phyloP scores from a whole-genome alignment of 768 basidiomycete species.

The Lyophyllum atratum region DNA sequence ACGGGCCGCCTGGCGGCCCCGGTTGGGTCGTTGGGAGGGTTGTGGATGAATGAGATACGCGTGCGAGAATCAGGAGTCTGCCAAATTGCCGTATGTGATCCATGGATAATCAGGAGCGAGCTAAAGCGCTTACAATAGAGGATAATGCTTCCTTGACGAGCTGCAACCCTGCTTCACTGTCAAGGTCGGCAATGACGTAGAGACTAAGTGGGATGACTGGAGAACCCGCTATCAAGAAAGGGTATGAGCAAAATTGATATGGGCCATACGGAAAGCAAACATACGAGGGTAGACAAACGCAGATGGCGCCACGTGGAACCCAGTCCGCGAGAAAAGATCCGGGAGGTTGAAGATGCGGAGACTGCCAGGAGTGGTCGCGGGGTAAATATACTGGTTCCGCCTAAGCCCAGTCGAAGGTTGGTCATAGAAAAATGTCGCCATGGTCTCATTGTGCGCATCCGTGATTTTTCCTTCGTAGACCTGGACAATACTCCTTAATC shows the following conservation, averaged over 20 bases:
- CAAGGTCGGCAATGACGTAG: constrained; percentile 79
- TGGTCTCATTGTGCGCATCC: constrained; percentile 49
- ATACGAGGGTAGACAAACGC: constrained; percentile 69
- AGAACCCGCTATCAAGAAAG: constrained; percentile 25
- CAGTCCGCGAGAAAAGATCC: constrained; percentile 49
- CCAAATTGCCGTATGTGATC: background rate
- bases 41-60: constrained; percentile 80
- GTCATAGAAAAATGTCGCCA: constrained; percentile 87
- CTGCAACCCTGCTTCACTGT: constrained; percentile 56
- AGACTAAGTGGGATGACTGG: constrained; percentile 45
- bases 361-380: constrained; percentile 43
- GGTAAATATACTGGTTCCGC: constrained; percentile 78
- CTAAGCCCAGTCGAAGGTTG: constrained; percentile 69
- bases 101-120: constrained; percentile 7
- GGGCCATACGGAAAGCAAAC: constrained; percentile 13
- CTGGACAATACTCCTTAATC: constrained; percentile 31
- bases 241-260: background rate
- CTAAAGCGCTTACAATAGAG: constrained; percentile 54
- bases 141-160: constrained; percentile 65
- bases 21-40: constrained; percentile 41
- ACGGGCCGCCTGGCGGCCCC: constrained; percentile 21
- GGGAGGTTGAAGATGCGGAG: constrained; percentile 58
- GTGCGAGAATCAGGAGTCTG: constrained; percentile 49
- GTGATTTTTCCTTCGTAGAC: constrained; percentile 59
- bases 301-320: constrained; percentile 40